A percentile compares a stretch with the other conserved stretches of the same genome.
phyloP scores from a whole-genome alignment of 192 early-diverging fungal genomes.

The Geranomyces michiganensis region DNA sequence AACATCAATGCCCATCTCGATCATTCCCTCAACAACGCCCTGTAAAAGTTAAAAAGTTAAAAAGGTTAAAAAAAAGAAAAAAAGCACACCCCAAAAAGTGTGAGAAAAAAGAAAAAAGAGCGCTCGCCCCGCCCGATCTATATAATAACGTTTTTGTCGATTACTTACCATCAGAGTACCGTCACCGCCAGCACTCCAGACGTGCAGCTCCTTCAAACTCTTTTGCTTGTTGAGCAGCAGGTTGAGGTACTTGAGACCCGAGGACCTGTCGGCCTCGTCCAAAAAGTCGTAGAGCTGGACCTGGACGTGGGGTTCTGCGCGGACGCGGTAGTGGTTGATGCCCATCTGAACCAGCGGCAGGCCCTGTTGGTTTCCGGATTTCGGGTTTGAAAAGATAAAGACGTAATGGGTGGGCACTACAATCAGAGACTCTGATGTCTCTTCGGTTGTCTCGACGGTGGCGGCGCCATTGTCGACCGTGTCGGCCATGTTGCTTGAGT shows the following conservation, averaged over 20 bases:
- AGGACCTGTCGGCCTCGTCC: slow-evolving; percentile 54
- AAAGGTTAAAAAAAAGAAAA: too few relatives aligned
- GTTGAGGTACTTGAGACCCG: slow-evolving; percentile 63
- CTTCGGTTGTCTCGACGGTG: slow-evolving; percentile 2
- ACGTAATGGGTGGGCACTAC: slow-evolving; percentile 58
- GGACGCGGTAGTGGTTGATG: slow-evolving; percentile 69
- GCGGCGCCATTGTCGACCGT: not conserved
- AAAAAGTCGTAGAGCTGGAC: slow-evolving; percentile 75
- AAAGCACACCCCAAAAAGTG: too few relatives aligned
- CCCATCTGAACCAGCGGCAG: slow-evolving; percentile 60
- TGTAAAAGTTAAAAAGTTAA: too few relatives aligned
- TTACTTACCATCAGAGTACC: slow-evolving; percentile 68
- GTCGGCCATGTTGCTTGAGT: not conserved
- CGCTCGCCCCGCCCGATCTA: too few relatives aligned
- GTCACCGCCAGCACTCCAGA: slow-evolving; percentile 78
- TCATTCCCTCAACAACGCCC: slow-evolving; percentile 65
- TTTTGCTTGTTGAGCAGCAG: slow-evolving; percentile 53
- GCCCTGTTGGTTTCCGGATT: slow-evolving; percentile 72
- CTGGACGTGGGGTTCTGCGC: slow-evolving; percentile 65
- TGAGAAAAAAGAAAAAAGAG: too few relatives aligned
- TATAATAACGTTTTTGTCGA: too few relatives aligned
- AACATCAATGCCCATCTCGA: slow-evolving; percentile 62
- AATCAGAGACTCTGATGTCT: slow-evolving; percentile 6
- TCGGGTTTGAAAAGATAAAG: slow-evolving; percentile 79
- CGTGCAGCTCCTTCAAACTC: slow-evolving; percentile 59